These are phyloP conservation scores for Ricinus communis DNA, from an alignment of 345 rosid genomes.

Conservation along the genomic window DNA sequence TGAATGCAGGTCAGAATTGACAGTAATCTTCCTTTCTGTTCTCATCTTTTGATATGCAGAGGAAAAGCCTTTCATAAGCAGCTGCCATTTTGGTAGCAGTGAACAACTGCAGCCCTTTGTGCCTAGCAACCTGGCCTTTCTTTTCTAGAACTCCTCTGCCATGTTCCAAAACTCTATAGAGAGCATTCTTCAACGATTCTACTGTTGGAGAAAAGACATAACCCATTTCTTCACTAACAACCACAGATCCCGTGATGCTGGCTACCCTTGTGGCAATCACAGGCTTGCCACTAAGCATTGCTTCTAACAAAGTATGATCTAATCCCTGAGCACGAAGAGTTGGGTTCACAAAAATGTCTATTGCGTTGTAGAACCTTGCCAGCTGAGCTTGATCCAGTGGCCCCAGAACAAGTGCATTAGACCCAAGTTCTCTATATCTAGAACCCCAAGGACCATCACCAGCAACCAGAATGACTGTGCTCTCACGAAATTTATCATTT, in stretches of 20 bases:
- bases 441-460: conserved; percentile 94
- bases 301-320: conserved; percentile 87
- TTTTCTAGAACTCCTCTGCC: conserved; percentile 53
- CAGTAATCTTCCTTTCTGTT: conserved; percentile 41
- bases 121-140: conserved; percentile 68
- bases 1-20: conserved; percentile 28
- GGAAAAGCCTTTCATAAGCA: conserved; percentile 81
- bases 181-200: conserved; percentile 54
- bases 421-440: conserved; percentile 74
- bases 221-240: conserved; percentile 56
- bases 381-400: conserved; percentile 69
- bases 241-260: conserved; percentile 78
- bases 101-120: conserved; percentile 66
- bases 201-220: conserved; percentile 74
- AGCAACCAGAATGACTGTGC: conserved; percentile 60
- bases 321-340: conserved; percentile 90
- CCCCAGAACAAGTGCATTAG: conserved; percentile 66
- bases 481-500: conserved; percentile 45
- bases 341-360: conserved; percentile 81
- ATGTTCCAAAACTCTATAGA: conserved; percentile 52
- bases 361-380: conserved; percentile 78
- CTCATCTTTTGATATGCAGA: conserved; percentile 55
- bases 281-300: conserved; percentile 81
- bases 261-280: conserved; percentile 81
- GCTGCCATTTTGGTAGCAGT: conserved; percentile 86